Conservation (phyloP, 495 filamentous ascomycete genomes). For the Neurospora sp. region DNA sequence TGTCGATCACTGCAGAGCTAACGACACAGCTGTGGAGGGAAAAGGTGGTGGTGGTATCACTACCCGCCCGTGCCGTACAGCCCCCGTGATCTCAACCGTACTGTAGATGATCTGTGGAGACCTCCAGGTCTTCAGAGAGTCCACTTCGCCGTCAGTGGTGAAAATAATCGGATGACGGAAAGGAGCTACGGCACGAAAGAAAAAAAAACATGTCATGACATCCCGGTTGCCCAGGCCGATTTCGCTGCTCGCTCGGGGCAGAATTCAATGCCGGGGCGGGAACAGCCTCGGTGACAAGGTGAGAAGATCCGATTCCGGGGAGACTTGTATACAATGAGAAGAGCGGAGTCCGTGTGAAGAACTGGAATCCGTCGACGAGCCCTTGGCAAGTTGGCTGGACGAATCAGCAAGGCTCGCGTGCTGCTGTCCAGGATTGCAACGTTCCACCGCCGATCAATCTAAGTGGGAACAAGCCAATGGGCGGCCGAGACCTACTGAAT, state of each 20-base stretch:
- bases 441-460: background rate
- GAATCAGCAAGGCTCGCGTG: background rate
- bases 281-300: background rate
- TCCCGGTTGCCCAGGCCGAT: background rate
- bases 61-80: background rate
- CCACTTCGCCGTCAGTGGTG: background rate
- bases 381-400: background rate
- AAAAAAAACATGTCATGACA: background rate
- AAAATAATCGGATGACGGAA: background rate
- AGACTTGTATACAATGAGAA: background rate
- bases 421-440: background rate
- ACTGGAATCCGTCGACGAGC: background rate
- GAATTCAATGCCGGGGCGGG: background rate
- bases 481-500: background rate
- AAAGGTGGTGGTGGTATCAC: background rate
- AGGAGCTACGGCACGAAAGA: background rate
- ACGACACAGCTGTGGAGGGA: background rate
- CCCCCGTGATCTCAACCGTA: background rate
- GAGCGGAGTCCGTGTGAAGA: background rate
- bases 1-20: background rate
- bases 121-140: background rate
- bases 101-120: background rate
- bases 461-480: background rate
- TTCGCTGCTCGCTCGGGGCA: background rate
- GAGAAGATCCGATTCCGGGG: background rate